A percentile compares a stretch with the other conserved stretches of the same genome.
phyloP scores from a whole-genome alignment of 768 basidiomycete genomes.

The Kwoniella shandongensis region DNA sequence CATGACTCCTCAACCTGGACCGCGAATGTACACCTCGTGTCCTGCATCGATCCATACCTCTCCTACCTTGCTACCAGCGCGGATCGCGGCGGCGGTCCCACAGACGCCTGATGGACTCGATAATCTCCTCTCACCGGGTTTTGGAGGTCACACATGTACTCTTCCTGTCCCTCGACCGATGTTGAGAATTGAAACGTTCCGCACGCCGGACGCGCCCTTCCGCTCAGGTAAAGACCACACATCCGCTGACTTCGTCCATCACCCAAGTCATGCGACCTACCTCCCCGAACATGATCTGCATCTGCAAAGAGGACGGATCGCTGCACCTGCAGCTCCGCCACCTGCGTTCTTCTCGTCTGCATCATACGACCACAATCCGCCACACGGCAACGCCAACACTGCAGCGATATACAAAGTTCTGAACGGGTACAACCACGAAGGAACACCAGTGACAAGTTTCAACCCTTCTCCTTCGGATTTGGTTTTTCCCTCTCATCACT shows the following conservation, averaged over 20 bases:
- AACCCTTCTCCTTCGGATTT: neutral
- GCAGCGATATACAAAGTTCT: too few relatives aligned
- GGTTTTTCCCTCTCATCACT: too few relatives aligned
- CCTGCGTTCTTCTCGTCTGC: slow-evolving; percentile 1
- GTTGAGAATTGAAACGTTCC: neutral
- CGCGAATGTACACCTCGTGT: slow-evolving; percentile 7
- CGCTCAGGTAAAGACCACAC: neutral
- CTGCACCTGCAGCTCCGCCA: slow-evolving; percentile 23
- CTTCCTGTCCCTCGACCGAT: slow-evolving; percentile 30
- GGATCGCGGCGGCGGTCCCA: too few relatives aligned
- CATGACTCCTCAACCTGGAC: neutral
- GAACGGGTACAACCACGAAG: too few relatives aligned
- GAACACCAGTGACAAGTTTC: too few relatives aligned
- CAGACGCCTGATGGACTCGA: too few relatives aligned
- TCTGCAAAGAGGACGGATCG: slow-evolving; percentile 12
- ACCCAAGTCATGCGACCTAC: neutral
- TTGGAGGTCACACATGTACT: slow-evolving; percentile 28
- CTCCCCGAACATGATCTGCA: neutral
- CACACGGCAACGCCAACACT: too few relatives aligned
- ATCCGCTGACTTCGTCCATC: neutral
- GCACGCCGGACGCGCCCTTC: neutral
- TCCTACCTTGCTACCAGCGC: slow-evolving; percentile 1
- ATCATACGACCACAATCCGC: neutral
- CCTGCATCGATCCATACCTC: slow-evolving; percentile 19
- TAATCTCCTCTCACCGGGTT: neutral